Conservation (phyloP, 2,329 filamentous ascomycete species). For the Fusarium globosum region DNA sequence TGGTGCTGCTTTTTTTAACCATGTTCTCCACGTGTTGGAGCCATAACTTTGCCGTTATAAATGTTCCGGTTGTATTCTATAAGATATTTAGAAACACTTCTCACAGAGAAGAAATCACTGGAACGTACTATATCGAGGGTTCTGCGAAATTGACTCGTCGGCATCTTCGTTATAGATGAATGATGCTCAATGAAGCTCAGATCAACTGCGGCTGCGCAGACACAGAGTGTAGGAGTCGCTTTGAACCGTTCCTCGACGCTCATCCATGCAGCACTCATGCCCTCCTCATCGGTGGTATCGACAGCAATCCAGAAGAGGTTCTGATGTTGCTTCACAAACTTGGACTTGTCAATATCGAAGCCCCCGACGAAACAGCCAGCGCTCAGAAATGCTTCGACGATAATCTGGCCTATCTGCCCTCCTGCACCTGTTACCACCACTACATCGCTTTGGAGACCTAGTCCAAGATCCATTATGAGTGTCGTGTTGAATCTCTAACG, state of each 20-base stretch:
- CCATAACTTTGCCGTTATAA: not conserved
- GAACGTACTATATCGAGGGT: not conserved
- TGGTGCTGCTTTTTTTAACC: rapidly evolving
- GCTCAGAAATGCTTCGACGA: not conserved
- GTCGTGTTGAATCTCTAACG: rapidly evolving
- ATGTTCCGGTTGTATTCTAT: not conserved
- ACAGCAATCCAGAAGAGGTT: not conserved
- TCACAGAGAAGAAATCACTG: too few relatives aligned
- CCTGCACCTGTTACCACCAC: not conserved
- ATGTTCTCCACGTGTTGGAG: not conserved
- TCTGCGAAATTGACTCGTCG: not conserved
- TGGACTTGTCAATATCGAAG: not conserved
- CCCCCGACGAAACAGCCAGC: not conserved
- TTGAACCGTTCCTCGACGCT: not conserved
- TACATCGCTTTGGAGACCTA: not conserved
- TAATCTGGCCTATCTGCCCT: not conserved
- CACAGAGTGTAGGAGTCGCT: rapidly evolving
- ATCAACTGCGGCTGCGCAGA: not conserved
- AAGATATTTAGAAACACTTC: too few relatives aligned
- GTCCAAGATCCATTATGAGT: not conserved
- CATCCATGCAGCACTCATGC: rapidly evolving
- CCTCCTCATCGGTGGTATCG: not conserved
- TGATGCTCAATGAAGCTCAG: not conserved
- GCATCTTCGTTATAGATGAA: not conserved
- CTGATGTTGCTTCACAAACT: not conserved